Conservation (phyloP, 2,329 filamentous ascomycete genomes). For the Penicillium aurantiogriseum region DNA sequence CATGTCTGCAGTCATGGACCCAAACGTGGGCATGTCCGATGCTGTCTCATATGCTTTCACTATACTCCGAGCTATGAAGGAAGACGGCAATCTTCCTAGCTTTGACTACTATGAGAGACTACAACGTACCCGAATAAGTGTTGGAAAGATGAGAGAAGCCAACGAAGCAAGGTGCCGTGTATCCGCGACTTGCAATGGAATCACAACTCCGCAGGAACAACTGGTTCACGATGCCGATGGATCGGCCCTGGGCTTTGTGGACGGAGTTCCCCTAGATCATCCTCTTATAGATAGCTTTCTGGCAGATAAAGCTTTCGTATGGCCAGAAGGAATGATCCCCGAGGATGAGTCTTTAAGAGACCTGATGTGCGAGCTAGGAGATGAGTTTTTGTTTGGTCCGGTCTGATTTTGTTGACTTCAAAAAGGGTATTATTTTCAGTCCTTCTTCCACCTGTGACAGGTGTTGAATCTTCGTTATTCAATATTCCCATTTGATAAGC, state of each 20-base stretch:
- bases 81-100: conserved; percentile 23
- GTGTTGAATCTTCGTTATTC: background rate
- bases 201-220: background rate
- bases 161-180: background rate
- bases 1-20: conserved; percentile 19
- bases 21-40: conserved; percentile 17
- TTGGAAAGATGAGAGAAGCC: conserved; percentile 15
- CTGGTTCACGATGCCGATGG: background rate
- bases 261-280: conserved; percentile 12
- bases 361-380: conserved; percentile 12
- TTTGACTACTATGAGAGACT: conserved; percentile 22
- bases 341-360: conserved; percentile 11
- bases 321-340: conserved; percentile 12
- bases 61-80: conserved; percentile 21
- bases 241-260: background rate
- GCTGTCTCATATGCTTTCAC: conserved; percentile 19
- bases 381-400: conserved; percentile 8
- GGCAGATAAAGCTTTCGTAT: conserved; percentile 8
- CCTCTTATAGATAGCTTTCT: conserved; percentile 19
- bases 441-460: background rate
- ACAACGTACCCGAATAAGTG: conserved; percentile 11
- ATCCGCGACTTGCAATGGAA: background rate
- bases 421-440: background rate
- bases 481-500: background rate
- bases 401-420: background rate